Evolutionary conservation across 495 filamentous ascomycete genomes (phyloP).

Genomic region (Neurospora sp.): DNA sequence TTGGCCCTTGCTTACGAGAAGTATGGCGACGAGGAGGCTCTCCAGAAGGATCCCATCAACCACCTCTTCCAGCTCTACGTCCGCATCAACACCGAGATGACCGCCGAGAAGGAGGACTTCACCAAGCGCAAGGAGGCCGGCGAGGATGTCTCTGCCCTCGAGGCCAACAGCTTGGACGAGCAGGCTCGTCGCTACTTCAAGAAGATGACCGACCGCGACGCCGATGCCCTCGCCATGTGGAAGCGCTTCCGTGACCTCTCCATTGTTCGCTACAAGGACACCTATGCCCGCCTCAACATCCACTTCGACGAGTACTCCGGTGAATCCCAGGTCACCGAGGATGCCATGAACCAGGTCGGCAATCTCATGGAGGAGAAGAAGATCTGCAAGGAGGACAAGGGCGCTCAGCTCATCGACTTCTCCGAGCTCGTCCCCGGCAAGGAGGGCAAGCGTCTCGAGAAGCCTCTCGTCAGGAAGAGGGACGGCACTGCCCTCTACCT

Average conservation of each 20-base stretch:
- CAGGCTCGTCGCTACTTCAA: slow-evolving; percentile 74
- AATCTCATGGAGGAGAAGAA: slow-evolving; percentile 57
- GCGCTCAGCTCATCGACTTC: slow-evolving; percentile 83
- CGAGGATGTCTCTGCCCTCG: slow-evolving; percentile 38
- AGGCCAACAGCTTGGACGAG: slow-evolving; percentile 48
- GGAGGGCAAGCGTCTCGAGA: slow-evolving; percentile 45
- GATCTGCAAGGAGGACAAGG: slow-evolving; percentile 73
- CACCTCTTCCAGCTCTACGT: slow-evolving; percentile 58
- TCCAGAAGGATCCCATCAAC: slow-evolving; percentile 49
- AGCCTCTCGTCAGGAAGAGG: slow-evolving; percentile 47
- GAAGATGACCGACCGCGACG: slow-evolving; percentile 76
- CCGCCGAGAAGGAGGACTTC: slow-evolving; percentile 45
- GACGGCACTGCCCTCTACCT: slow-evolving; percentile 57
- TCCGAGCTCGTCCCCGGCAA: slow-evolving; percentile 57
- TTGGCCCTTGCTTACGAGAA: slow-evolving; percentile 48
- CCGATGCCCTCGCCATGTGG: slow-evolving; percentile 71
- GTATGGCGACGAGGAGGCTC: slow-evolving; percentile 48
- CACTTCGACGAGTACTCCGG: slow-evolving; percentile 89
- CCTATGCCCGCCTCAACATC: slow-evolving; percentile 54
- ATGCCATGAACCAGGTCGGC: slow-evolving; percentile 64
- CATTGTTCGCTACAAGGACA: slow-evolving; percentile 68
- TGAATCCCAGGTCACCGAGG: slow-evolving; percentile 81
- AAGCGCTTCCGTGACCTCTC: slow-evolving; percentile 79
- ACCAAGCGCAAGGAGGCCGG: slow-evolving; percentile 37
- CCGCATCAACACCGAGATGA: slow-evolving; percentile 47